Conservation (phyloP, 176 grass and related monocot species). For the Phoenix roebelenii region DNA sequence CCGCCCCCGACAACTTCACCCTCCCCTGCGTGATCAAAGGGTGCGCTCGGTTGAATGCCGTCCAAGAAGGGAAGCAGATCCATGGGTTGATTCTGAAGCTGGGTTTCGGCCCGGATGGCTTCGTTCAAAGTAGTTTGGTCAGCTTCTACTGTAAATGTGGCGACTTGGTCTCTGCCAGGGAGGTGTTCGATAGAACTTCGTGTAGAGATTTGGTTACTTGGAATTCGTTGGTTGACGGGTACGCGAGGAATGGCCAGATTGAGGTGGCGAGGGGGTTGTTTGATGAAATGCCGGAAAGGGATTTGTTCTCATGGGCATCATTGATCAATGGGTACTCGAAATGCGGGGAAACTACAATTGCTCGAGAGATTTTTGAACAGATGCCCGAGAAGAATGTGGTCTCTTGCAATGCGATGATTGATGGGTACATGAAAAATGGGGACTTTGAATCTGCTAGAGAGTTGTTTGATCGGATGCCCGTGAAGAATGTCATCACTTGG, state of each 20-base stretch:
- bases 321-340: slow-evolving; percentile 1
- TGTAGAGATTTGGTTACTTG: neutral
- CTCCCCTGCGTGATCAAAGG: neutral
- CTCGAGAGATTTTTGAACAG: neutral
- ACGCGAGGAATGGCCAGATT: neutral
- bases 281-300: slow-evolving; percentile 7
- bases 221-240: slow-evolving; percentile 3
- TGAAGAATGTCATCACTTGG: slow-evolving; percentile 6
- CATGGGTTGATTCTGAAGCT: slow-evolving; percentile 1
- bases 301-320: slow-evolving; percentile 1
- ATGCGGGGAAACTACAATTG: neutral
- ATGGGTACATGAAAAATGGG: slow-evolving; percentile 1
- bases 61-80: slow-evolving; percentile 1
- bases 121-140: neutral
- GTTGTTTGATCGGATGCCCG: slow-evolving; percentile 4
- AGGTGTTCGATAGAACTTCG: neutral
- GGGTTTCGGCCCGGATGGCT: neutral
- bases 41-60: neutral
- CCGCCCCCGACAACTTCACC: neutral
- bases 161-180: neutral
- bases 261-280: neutral
- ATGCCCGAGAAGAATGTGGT: slow-evolving; percentile 3
- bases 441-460: neutral
- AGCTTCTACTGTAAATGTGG: slow-evolving; percentile 9
- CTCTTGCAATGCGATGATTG: neutral